These are phyloP conservation scores for Raffaelea arxii DNA, from an alignment of 2,329 filamentous ascomycete genomes.

Conservation along the genomic window DNA sequence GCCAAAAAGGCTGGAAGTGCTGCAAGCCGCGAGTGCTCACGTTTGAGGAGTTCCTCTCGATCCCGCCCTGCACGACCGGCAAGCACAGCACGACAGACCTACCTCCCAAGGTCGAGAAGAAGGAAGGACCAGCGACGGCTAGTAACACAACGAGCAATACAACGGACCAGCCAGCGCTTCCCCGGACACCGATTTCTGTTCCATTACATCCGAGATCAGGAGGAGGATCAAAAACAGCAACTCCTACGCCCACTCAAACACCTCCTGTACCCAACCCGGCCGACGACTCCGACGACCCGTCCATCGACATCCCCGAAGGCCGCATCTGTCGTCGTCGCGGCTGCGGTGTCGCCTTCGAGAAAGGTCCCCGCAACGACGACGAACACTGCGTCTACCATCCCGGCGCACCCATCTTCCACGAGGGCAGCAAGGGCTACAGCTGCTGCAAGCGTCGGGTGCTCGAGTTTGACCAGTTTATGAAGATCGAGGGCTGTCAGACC, in stretches of 20 bases:
- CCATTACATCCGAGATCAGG: too few species aligned
- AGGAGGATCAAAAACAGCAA: too few species aligned
- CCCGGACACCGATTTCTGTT: slow-evolving; percentile 26
- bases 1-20: slow-evolving; percentile 99
- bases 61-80: slow-evolving; percentile 85
- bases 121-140: slow-evolving; percentile 38
- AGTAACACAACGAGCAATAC: background rate
- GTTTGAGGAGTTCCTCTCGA: slow-evolving; percentile 94
- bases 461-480: slow-evolving; percentile 97
- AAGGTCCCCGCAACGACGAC: slow-evolving; percentile 52
- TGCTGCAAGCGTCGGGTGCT: slow-evolving; percentile 94
- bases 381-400: slow-evolving; percentile 86
- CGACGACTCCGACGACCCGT: slow-evolving; percentile 79
- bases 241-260: slow-evolving; percentile 33
- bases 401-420: slow-evolving; percentile 86
- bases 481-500: slow-evolving; percentile 81
- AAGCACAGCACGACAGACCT: slow-evolving; percentile 82
- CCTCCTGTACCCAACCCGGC: slow-evolving; percentile 53
- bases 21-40: slow-evolving; percentile 95
- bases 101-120: slow-evolving; percentile 53
- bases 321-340: slow-evolving; percentile 68
- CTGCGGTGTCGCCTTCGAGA: slow-evolving; percentile 60
- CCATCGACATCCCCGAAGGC: slow-evolving; percentile 61
- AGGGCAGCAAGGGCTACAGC: slow-evolving; percentile 94
- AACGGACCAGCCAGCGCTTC: slow-evolving; percentile 24